Conservation (phyloP, 75 land plant species). For the Picea glauca region DNA sequence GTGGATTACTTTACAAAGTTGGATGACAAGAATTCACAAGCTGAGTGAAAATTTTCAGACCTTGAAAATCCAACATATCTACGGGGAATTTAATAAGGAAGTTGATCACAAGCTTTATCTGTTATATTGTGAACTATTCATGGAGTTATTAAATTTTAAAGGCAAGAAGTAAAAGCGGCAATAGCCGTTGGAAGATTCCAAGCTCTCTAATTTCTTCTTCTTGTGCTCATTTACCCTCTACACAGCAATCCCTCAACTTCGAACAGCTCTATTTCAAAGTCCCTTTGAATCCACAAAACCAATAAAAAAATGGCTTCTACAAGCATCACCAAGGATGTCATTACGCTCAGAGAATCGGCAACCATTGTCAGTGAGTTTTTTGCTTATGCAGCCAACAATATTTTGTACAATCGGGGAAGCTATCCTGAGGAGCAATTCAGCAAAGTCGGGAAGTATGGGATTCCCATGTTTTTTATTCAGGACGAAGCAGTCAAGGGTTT, state of each 20-base stretch:
- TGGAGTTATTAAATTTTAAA: background rate
- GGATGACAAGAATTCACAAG: too few relatives aligned
- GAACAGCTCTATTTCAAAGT: background rate
- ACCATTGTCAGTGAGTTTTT: slow-evolving; percentile 98
- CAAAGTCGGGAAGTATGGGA: slow-evolving; percentile 94
- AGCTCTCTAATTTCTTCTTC: background rate
- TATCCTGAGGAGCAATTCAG: slow-evolving; percentile 86
- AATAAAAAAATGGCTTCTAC: slow-evolving; percentile 42
- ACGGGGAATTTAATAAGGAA: too few relatives aligned
- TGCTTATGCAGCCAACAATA: slow-evolving; percentile 81
- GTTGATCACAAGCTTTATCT: too few relatives aligned
- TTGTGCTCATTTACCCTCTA: background rate
- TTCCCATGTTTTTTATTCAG: slow-evolving; percentile 79
- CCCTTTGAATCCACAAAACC: background rate
- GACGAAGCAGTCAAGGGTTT: slow-evolving; percentile 87
- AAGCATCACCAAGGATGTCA: slow-evolving; percentile 71
- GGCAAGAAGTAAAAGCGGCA: background rate
- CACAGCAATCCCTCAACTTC: background rate
- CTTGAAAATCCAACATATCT: too few relatives aligned
- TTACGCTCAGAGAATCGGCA: slow-evolving; percentile 90
- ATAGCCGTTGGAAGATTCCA: background rate
- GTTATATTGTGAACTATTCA: too few relatives aligned
- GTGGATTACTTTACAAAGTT: too few relatives aligned
- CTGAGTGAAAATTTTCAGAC: too few relatives aligned
- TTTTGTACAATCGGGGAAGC: slow-evolving; percentile 90